Conservation (phyloP, 2,329 filamentous ascomycete species). For the Stachybotrys chartarum region DNA sequence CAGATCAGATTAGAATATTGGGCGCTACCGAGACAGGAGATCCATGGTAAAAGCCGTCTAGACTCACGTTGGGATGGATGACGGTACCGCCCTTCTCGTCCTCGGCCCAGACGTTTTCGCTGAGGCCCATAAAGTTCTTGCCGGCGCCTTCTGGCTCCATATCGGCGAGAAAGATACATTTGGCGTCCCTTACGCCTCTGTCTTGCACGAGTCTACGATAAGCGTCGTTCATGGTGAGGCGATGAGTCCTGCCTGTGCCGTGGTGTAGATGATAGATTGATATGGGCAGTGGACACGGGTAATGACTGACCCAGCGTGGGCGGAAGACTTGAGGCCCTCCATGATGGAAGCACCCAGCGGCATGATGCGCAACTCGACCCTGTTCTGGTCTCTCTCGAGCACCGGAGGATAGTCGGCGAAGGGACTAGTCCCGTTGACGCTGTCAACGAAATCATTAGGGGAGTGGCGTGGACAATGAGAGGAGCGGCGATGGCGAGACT, state of each 20-base stretch:
- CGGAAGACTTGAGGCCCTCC: neutral
- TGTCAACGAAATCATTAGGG: no score
- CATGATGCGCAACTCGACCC: neutral
- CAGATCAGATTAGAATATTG: neutral
- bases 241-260: neutral
- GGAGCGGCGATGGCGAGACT: no score
- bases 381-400: neutral
- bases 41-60: neutral
- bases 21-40: neutral
- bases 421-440: no score
- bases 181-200: neutral
- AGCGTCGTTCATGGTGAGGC: neutral
- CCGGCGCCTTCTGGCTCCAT: neutral
- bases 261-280: neutral
- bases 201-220: neutral
- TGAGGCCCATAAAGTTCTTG: neutral
- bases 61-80: neutral
- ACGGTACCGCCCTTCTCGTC: neutral
- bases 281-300: neutral
- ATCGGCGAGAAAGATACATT: neutral
- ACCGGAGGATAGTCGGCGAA: neutral
- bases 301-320: no score
- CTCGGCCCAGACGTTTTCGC: neutral
- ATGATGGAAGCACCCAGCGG: neutral
- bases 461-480: no score